Conservation (phyloP, 345 rosid genomes). For the Linum lewisii region DNA sequence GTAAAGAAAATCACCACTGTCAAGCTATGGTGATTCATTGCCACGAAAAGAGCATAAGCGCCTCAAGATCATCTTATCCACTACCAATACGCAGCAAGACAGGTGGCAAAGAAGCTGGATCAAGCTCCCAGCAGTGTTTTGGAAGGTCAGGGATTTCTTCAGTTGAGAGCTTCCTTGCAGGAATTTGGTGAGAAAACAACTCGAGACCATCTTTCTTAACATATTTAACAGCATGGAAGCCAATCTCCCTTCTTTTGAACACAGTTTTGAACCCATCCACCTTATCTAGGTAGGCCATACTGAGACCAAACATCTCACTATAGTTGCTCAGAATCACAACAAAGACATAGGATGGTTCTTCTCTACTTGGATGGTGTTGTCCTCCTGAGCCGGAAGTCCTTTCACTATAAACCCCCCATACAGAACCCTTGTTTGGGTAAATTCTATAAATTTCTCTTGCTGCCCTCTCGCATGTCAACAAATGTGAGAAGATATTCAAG, state of each 20-base stretch:
- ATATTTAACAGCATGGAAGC: slow-evolving; percentile 54
- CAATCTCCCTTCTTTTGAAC: slow-evolving; percentile 62
- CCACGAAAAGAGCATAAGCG: no score
- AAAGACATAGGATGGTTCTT: slow-evolving; percentile 32
- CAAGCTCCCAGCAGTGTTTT: slow-evolving; percentile 77
- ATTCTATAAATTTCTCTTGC: slow-evolving; percentile 66
- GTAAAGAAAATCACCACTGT: no score
- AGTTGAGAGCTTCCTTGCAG: slow-evolving; percentile 54
- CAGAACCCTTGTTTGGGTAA: slow-evolving; percentile 74
- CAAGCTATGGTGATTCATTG: no score
- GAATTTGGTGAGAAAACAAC: slow-evolving; percentile 79
- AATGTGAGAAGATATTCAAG: slow-evolving; percentile 57
- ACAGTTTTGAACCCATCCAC: slow-evolving; percentile 52
- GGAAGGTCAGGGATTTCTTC: slow-evolving; percentile 33
- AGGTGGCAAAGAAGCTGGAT: slow-evolving; percentile 63
- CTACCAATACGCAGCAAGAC: slow-evolving; percentile 20
- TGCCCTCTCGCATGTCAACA: slow-evolving; percentile 66
- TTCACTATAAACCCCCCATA: slow-evolving; percentile 68
- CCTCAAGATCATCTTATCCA: slow-evolving; percentile 10
- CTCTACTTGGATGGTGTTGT: slow-evolving; percentile 25
- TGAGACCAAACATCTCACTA: slow-evolving; percentile 58
- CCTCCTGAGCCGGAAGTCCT: slow-evolving; percentile 19
- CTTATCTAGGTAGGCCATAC: slow-evolving; percentile 75
- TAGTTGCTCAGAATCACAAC: slow-evolving; percentile 56
- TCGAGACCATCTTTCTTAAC: slow-evolving; percentile 43